Percentiles rank a stretch among this genome's conserved stretches.
Evolutionary conservation across 2,329 filamentous ascomycete species (phyloP).

Genomic region (Monosporascus sp.): DNA sequence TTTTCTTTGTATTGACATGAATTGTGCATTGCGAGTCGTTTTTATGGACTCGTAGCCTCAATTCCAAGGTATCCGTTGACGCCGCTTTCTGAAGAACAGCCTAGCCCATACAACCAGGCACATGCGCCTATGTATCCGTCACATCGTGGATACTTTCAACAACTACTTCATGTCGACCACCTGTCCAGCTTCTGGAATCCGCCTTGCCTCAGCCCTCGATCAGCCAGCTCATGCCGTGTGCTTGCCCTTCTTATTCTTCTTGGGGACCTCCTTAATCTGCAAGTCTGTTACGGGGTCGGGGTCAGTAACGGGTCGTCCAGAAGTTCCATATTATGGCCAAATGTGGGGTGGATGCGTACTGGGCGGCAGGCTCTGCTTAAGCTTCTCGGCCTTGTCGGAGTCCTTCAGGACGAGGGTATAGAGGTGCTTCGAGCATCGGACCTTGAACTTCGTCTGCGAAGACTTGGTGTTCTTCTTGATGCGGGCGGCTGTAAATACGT

Average conservation of each 20-base stretch:
- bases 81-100: constrained; percentile 40
- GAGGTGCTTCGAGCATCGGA: constrained; percentile 92
- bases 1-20: constrained; percentile 19
- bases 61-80: constrained; percentile 52
- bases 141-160: background rate
- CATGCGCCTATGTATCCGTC: constrained; percentile 17
- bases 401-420: constrained; percentile 99
- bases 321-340: background rate
- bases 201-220: constrained; percentile 1
- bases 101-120: constrained; percentile 22
- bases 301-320: constrained; percentile 13
- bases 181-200: background rate
- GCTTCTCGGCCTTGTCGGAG: constrained; percentile 98
- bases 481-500: constrained; percentile 60
- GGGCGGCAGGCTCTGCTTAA: constrained; percentile 97
- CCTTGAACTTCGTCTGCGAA: constrained; percentile 99
- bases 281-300: constrained; percentile 32
- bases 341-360: constrained; percentile 56
- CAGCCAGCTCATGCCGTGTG: constrained; percentile 29
- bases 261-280: constrained; percentile 48
- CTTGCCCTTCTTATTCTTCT: constrained; percentile 47
- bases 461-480: constrained; percentile 94
- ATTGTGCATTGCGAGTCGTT: constrained; percentile 25
- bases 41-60: constrained; percentile 29
- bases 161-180: background rate